A percentile compares a stretch with the other conserved stretches of the same genome.
These are phyloP conservation scores for Ceratobasidium sp. DNA, from an alignment of 1,284 basidiomycete genomes.

Conservation along the genomic window DNA sequence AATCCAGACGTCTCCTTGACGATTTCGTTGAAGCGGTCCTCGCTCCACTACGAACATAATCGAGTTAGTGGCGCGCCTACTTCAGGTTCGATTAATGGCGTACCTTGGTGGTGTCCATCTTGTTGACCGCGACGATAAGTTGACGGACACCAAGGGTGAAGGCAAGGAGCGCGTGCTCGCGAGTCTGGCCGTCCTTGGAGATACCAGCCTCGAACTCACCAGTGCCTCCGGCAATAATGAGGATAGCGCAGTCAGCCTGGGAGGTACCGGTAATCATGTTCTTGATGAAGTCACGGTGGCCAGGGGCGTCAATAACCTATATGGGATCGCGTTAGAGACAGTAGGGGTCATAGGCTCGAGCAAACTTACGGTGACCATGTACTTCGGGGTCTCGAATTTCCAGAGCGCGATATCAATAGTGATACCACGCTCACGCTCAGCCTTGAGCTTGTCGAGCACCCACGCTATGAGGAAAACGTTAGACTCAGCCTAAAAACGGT, in stretches of 20 bases:
- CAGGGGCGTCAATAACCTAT: conserved; percentile 97
- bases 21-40: conserved; percentile 99
- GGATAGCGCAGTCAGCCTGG: conserved; percentile 99
- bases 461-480: conserved; percentile 72
- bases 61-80: conserved; percentile 41
- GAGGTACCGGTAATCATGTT: conserved; percentile 99
- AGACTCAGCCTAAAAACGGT: conserved; percentile 18
- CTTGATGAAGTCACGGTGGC: conserved; percentile 99
- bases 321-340: conserved; percentile 43
- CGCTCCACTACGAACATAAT: conserved; percentile 80
- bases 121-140: conserved; percentile 99
- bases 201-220: conserved; percentile 99
- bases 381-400: conserved; percentile 99
- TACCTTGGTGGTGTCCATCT: conserved; percentile 99
- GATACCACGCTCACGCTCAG: conserved; percentile 99
- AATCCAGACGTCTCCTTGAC: conserved; percentile 99
- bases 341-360: conserved; percentile 5
- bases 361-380: conserved; percentile 81
- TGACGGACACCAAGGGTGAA: conserved; percentile 99
- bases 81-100: conserved; percentile 50
- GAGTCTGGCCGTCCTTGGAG: conserved; percentile 99
- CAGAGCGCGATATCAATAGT: conserved; percentile 99
- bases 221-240: conserved; percentile 99
- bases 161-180: conserved; percentile 99
- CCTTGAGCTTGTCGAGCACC: conserved; percentile 99